Base-by-base conservation (phyloP, 2,329 filamentous ascomycete genomes). In the Phaeophleospora eucalypticola region DNA sequence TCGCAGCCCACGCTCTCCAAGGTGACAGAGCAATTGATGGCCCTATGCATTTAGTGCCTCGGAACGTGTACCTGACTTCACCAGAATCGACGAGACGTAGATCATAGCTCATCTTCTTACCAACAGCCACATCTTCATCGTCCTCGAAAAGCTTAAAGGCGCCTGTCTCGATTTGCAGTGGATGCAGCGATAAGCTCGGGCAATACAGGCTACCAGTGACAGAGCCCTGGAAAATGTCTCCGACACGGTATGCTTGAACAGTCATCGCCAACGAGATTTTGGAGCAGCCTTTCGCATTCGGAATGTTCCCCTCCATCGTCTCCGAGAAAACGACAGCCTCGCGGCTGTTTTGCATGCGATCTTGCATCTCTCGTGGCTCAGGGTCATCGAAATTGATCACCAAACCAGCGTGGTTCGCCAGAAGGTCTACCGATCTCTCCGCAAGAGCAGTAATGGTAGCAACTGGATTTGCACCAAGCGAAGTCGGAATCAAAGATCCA, bases 361-460 rank as follows among this genome's bases (percentile, higher is more conserved):
- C 7, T 10, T 36, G 9, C 34, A 24, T 15, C 20, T 43, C 33
- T 24, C 19, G 18, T 24, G 2, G 34, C 41, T 37, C 29, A n/a
- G 9, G 14, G 16, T 8, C 24, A 32, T 44, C 15, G 34, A 27
- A 36, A 16, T 44, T 17, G 29, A 29, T 14, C 32, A n/a, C 19
- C 32, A 29, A 19, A 17, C 29, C 15, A 36, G 32, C 7, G 24
- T 29, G 29, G 10, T 9, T 35, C 29, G 32, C 33, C 27, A 19
- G 4, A 24, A 37, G 61, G 42, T 79, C 76, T 4, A 85, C 74
- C 0, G 78, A 78, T 8, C 83, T 71, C 65, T 86, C 83, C 0
- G 83, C 82, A 16, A 87, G 72, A 2, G 83, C 83, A 0, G 82
- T 77, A 53, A 86, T 86, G 1, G 83, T 87, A 1, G 83, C 83